Evolutionary conservation across 768 basidiomycete species (phyloP).

Genomic region (Agaricus subrufescens): DNA sequence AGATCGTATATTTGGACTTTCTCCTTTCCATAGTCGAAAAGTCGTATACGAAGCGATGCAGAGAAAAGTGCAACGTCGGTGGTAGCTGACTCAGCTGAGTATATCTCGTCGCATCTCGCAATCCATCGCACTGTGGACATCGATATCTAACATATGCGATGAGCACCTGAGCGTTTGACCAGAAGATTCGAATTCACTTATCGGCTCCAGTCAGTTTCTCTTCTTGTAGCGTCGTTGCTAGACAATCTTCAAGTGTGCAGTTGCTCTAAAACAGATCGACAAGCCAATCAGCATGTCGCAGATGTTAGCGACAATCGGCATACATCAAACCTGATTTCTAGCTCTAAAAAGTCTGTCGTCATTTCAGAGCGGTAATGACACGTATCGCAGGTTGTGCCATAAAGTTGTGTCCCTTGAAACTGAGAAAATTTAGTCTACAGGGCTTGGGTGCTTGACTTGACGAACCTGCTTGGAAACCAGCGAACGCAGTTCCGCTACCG

Average conservation of each 20-base stretch:
- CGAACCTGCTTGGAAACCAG: slow-evolving; percentile 71
- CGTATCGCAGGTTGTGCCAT: slow-evolving; percentile 70
- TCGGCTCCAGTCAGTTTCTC: slow-evolving; percentile 84
- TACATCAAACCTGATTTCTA: slow-evolving; percentile 84
- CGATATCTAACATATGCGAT: slow-evolving; percentile 51
- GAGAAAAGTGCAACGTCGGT: slow-evolving; percentile 85
- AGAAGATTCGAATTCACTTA: slow-evolving; percentile 41
- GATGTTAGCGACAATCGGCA: slow-evolving; percentile 6
- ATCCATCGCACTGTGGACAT: slow-evolving; percentile 67
- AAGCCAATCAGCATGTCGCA: background rate
- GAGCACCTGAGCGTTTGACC: background rate
- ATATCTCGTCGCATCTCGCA: slow-evolving; percentile 78
- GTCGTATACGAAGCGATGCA: slow-evolving; percentile 93
- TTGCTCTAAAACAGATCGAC: slow-evolving; percentile 47
- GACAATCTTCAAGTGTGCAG: slow-evolving; percentile 67
- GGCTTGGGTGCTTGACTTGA: background rate
- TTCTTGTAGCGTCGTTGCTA: slow-evolving; percentile 57
- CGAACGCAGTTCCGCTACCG: slow-evolving; percentile 51
- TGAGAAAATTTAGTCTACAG: slow-evolving; percentile 24
- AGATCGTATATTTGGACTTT: slow-evolving; percentile 79
- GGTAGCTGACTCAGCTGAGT: slow-evolving; percentile 70
- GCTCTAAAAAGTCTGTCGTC: slow-evolving; percentile 72
- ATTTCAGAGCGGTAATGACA: slow-evolving; percentile 71
- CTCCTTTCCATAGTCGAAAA: slow-evolving; percentile 71
- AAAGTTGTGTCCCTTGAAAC: slow-evolving; percentile 86